phyloP scores from a whole-genome alignment of 805 yeast species.

The Groenewaldozyma salmanticensis region DNA sequence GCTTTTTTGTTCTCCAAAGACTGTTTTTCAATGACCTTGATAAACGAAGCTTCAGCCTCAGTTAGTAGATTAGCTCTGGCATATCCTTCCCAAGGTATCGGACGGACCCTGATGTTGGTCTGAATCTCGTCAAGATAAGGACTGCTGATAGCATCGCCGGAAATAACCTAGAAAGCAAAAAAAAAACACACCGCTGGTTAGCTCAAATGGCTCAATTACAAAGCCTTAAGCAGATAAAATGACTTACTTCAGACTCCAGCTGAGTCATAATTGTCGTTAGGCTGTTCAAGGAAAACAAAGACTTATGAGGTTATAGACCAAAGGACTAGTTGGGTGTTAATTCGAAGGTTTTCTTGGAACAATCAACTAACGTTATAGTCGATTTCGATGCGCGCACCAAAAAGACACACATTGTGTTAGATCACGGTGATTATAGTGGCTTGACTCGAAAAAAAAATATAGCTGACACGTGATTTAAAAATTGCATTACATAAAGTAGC shows the following conservation, averaged over 20 bases:
- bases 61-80: slow-evolving; percentile 62
- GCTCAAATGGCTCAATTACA: background rate
- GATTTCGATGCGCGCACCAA: too few species aligned
- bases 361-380: too few species aligned
- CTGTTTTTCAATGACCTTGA: slow-evolving; percentile 45
- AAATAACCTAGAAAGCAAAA: background rate
- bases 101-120: slow-evolving; percentile 61
- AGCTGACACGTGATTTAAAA: too few species aligned
- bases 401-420: too few species aligned
- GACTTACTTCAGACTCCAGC: background rate
- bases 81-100: slow-evolving; percentile 89
- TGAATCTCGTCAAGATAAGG: slow-evolving; percentile 27
- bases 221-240: background rate
- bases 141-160: background rate
- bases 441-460: too few species aligned
- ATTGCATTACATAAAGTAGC: too few species aligned
- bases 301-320: too few species aligned
- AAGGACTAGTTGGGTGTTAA: too few species aligned
- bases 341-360: too few species aligned
- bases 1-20: slow-evolving; percentile 23
- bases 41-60: slow-evolving; percentile 54
- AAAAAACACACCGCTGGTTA: background rate
- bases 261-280: too few species aligned
- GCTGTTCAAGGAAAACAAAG: too few species aligned
- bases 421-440: too few species aligned